Conservation (phyloP, 352 stramenopile genomes). For the Phytophthora parvispora region DNA sequence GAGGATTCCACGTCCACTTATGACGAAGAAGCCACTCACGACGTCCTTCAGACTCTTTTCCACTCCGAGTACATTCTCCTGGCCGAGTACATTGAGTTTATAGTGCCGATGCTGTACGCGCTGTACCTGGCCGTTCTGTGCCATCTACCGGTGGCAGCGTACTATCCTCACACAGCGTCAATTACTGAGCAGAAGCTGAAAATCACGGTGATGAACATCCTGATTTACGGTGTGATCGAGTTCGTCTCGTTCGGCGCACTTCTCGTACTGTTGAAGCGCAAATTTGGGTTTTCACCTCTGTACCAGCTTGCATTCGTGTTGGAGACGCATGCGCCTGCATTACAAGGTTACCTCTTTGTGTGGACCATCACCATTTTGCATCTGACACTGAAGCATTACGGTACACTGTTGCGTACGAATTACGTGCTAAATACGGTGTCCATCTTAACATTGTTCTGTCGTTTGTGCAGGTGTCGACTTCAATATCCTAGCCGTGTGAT, state of each 20-base stretch:
- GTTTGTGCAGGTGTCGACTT: constrained; percentile 20
- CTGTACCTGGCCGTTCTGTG: constrained; percentile 27
- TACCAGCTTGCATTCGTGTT: constrained; percentile 49
- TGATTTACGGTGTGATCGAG: constrained; percentile 29
- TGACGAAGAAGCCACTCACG: background rate
- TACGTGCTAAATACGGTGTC: no score
- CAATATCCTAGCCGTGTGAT: constrained; percentile 15
- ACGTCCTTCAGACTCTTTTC: constrained; percentile 29
- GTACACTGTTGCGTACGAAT: no score
- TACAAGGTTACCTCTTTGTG: constrained; percentile 34
- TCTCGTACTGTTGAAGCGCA: constrained; percentile 18
- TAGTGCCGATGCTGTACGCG: constrained; percentile 29
- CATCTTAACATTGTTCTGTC: background rate
- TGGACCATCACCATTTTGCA: constrained; percentile 40
- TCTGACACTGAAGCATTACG: constrained; percentile 36
- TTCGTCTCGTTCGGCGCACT: constrained; percentile 19
- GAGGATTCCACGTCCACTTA: no score
- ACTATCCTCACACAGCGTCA: constrained; percentile 25
- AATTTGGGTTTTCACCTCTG: constrained; percentile 33
- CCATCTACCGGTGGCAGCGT: constrained; percentile 25
- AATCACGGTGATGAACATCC: constrained; percentile 6
- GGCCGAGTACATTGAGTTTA: constrained; percentile 41
- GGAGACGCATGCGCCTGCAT: constrained; percentile 25
- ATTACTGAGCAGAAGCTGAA: constrained; percentile 11
- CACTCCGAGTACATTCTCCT: constrained; percentile 36